Evolutionary conservation across 2,329 filamentous ascomycete genomes (phyloP).

Genomic region (Macroventuria anomochaeta): DNA sequence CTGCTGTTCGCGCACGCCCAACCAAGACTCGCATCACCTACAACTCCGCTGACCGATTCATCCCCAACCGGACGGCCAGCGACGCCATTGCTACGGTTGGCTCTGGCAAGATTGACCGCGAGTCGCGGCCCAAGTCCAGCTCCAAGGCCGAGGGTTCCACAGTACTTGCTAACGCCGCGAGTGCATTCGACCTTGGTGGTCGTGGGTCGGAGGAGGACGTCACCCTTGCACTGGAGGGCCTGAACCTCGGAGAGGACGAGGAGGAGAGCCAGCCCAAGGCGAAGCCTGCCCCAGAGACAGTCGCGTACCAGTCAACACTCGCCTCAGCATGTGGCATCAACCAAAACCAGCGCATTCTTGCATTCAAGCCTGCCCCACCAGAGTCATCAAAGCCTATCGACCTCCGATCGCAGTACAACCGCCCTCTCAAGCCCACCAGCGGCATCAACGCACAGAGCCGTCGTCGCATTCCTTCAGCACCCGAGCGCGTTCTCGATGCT

Average conservation of each 20-base stretch:
- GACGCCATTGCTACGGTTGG: conserved; percentile 84
- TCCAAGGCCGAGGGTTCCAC: conserved; percentile 73
- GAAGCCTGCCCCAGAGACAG: conserved; percentile 83
- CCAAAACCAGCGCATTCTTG: conserved; percentile 91
- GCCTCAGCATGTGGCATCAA: conserved; percentile 91
- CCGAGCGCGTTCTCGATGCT: conserved; percentile 94
- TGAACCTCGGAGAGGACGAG: conserved; percentile 78
- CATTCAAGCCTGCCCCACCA: conserved; percentile 97
- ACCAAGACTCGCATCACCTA: conserved; percentile 52
- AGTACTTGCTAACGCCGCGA: conserved; percentile 76
- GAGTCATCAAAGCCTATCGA: conserved; percentile 99
- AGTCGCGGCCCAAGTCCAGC: conserved; percentile 69
- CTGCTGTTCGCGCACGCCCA: conserved; percentile 39
- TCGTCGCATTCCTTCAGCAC: conserved; percentile 89
- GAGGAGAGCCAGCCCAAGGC: conserved; percentile 67
- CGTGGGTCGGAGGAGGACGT: conserved; percentile 73
- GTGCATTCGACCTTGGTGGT: conserved; percentile 68
- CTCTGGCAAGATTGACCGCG: conserved; percentile 77
- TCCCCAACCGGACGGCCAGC: conserved; percentile 89
- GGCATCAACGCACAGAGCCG: conserved; percentile 83
- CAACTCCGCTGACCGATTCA: conserved; percentile 90
- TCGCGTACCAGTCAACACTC: conserved; percentile 90
- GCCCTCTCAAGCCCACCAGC: conserved; percentile 81
- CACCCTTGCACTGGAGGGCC: conserved; percentile 74
- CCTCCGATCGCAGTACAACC: conserved; percentile 96